These are phyloP conservation scores for Ganoderma lucidum DNA, from an alignment of 1,284 basidiomycete species.

Conservation along the genomic window DNA sequence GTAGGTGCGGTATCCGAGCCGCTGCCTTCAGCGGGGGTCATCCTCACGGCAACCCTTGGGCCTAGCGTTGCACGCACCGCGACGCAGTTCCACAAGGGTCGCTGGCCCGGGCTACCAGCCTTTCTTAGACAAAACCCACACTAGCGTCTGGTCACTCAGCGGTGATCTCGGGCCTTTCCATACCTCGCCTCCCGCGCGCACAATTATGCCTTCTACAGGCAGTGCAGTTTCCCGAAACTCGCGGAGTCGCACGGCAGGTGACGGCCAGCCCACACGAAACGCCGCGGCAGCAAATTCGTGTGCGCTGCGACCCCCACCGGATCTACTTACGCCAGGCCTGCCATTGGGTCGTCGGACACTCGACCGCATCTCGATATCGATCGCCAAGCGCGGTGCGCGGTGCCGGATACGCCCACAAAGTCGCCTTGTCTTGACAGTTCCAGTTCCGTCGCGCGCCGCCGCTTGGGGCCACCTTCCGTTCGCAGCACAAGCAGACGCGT, in stretches of 20 bases:
- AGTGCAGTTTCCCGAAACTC: neutral
- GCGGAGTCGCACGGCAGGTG: slow-evolving; percentile 7
- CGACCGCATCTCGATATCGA: neutral
- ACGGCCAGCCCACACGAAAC: slow-evolving; percentile 12
- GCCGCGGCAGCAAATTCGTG: slow-evolving; percentile 25
- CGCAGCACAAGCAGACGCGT: neutral
- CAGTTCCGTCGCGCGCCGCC: neutral
- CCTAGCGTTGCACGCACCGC: neutral
- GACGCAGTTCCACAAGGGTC: slow-evolving; percentile 7
- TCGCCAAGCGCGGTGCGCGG: slow-evolving; percentile 4
- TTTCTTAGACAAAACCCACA: slow-evolving; percentile 17
- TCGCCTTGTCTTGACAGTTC: slow-evolving; percentile 6
- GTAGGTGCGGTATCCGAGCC: neutral
- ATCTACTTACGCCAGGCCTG: neutral
- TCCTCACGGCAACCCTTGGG: neutral
- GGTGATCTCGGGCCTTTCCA: slow-evolving; percentile 25
- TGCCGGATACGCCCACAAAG: slow-evolving; percentile 13
- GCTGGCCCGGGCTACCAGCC: neutral
- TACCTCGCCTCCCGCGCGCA: slow-evolving; percentile 13
- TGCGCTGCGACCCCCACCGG: slow-evolving; percentile 15
- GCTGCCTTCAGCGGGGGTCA: neutral
- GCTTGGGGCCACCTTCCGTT: neutral
- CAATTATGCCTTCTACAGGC: slow-evolving; percentile 25
- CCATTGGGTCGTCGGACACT: neutral
- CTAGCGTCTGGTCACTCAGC: slow-evolving; percentile 10